phyloP scores from a whole-genome alignment of 1,284 basidiomycete genomes.

The Naganishia sp. region DNA sequence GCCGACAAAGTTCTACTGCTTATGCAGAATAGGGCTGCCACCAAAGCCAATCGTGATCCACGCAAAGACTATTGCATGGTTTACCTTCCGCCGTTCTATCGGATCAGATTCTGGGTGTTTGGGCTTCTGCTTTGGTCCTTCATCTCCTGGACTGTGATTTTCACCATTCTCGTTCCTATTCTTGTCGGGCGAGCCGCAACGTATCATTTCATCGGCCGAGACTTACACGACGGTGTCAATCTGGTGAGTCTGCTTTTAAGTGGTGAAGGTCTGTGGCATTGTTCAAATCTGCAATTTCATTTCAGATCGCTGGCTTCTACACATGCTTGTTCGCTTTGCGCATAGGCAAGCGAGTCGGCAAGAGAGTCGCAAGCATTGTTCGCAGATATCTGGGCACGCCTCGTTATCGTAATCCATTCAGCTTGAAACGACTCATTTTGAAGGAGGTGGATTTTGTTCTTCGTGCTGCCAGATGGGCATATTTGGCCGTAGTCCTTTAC shows the following conservation, averaged over 20 bases:
- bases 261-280: not conserved
- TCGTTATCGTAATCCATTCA: constrained; percentile 25
- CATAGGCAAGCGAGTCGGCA: constrained; percentile 18
- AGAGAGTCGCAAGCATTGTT: constrained; percentile 15
- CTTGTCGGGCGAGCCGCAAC: constrained; percentile 29
- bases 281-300: not conserved
- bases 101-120: constrained; percentile 33
- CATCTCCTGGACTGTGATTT: constrained; percentile 28
- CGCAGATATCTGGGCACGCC: constrained; percentile 21
- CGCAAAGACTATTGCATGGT: constrained; percentile 33
- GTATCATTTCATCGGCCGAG: constrained; percentile 5
- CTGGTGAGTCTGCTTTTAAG: constrained; percentile 18
- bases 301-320: constrained; percentile 18
- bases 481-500: constrained; percentile 18
- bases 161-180: constrained; percentile 26
- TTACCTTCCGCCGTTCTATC: constrained; percentile 33
- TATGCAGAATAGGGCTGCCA: constrained; percentile 28
- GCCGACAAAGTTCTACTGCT: constrained; percentile 27
- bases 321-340: constrained; percentile 15
- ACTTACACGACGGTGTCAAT: constrained; percentile 33
- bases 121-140: constrained; percentile 29
- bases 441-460: constrained; percentile 21
- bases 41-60: constrained; percentile 21
- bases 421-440: constrained; percentile 17
- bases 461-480: constrained; percentile 9